Evolutionary conservation across 2,329 filamentous ascomycete species (phyloP), one percentile per base, ranked within the genome.

Genomic region (Phyllosticta citribraziliensis): DNA sequence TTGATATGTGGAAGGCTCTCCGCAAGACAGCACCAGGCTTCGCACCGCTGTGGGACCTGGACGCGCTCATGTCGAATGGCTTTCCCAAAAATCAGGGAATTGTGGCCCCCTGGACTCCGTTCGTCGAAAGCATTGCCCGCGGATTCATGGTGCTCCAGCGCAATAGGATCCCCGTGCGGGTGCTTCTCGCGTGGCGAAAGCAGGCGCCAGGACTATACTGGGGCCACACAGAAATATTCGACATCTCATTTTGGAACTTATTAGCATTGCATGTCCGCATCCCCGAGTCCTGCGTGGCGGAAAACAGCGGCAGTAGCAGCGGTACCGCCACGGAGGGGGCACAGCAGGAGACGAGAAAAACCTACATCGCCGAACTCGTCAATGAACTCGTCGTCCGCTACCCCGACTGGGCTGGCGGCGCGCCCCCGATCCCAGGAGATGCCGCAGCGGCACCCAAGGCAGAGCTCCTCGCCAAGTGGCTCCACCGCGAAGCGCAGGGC

Each of bases 21-120:
- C 40, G n/a, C 6, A 47, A 47, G 12, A n/a, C n/a, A 8, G 40
- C 14, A n/a, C 40, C 40, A 17, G 53, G 20, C 59, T 61, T 47
- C 40, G 24, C 30, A 0, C 59, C 59, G 20, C 47, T 61, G 2
- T 61, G 59, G 59, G 59, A 61, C 47, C 3, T 56, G 9, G 58
- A 60, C 25, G 40, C 55, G 0, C 54, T 61, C 22, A 12, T 61
- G 25, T 47, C 14, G 12, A 4, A 9, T 10, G 19, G 35, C 25
- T 61, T 61, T 19, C 59, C 55, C 2, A 27, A 5, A 14, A 61
- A 40, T 47, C 40, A 19, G 14, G 59, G 54, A 10, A 22, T 56
- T 20, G 54, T 25, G 14, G 11, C 56, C 33, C n/a, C 56, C 5
- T 3, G 10, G 12, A 20, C 35, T 11, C n/a, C 56, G 50, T 14